Evolutionary conservation across 2,329 filamentous ascomycete species (phyloP).

Genomic region (Aureobasidium namibiae): DNA sequence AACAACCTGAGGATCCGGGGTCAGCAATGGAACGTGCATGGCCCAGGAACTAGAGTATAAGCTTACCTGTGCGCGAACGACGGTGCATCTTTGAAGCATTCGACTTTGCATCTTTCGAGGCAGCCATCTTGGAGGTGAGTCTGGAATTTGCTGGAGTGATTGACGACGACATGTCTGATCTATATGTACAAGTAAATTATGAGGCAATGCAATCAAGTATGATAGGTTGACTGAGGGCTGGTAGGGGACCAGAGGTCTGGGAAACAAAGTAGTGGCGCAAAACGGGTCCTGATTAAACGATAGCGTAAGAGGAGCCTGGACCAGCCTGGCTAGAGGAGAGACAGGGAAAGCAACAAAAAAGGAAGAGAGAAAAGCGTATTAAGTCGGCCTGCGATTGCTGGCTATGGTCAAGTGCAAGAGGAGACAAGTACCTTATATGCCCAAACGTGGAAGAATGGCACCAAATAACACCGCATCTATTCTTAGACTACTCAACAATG

Average conservation of each 20-base stretch:
- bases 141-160: conserved; percentile 33
- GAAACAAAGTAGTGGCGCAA: conserved; percentile 21
- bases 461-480: conserved; percentile 36
- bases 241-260: conserved; percentile 22
- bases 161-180: conserved; percentile 36
- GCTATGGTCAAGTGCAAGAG: conserved; percentile 29
- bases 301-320: conserved; percentile 39
- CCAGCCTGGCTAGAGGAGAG: conserved; percentile 37
- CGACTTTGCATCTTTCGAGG: conserved; percentile 44
- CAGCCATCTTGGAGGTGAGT: conserved; percentile 41
- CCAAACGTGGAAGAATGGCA: conserved; percentile 33
- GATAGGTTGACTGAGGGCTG: conserved; percentile 20
- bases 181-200: conserved; percentile 33
- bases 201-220: conserved; percentile 17
- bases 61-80: conserved; percentile 86
- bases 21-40: conserved; percentile 52
- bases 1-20: conserved; percentile 46
- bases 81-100: conserved; percentile 77
- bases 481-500: conserved; percentile 32
- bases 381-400: conserved; percentile 30
- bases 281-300: conserved; percentile 30
- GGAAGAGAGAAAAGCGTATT: conserved; percentile 37
- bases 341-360: conserved; percentile 23
- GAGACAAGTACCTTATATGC: conserved; percentile 39
- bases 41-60: conserved; percentile 39